Base-by-base conservation (phyloP, 2,329 filamentous ascomycete genomes). In the Aspergillus eucalypticola region DNA sequence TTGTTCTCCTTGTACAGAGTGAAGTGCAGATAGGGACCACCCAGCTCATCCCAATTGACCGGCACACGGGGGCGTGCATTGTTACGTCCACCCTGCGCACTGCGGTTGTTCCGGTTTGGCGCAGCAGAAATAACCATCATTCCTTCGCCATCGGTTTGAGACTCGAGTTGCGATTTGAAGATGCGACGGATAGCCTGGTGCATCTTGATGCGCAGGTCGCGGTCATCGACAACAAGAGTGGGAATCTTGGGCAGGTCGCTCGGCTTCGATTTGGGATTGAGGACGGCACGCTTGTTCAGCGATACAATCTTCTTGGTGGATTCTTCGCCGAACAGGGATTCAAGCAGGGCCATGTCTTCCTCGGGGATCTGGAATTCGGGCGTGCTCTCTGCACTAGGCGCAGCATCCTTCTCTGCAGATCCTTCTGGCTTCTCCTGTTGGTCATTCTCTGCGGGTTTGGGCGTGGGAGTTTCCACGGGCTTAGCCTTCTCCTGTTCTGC, bases 1-100 rank as follows among this genome's bases (percentile, higher is more conserved):
- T 94, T 93, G 78, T 97, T 97, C 78, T 96, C 93, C 78, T 97
- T 97, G 84, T 94, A 96, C 54, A 97, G 82, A 0, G 91, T 94
- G 74, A 96, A 96, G 75, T 96, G 92, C 13, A 96, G 80, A 74
- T 91, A 95, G 52, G 92, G 89, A 17, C 90, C 91, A n/a, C 83
- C 88, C 44, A 88, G 79, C 65, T 90, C 87, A 56, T 86, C 79
- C 87, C 87, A 90, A 55, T 79, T 81, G 38, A 84, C 69, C 66
- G 83, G 84, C 48, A 79, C 76, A 53, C 69, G 66, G n/a, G 68
- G 54, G 58, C 68, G 59, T 60, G 71, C 64, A 59, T 69, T 63
- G 11, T 67, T 67, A 39, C 68, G 67, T 68, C 75, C 71, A 57
- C 66, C 67, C 69, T 73, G 64, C 56, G 71, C 60, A 29, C 67